Evolutionary conservation across 2,329 filamentous ascomycete species (phyloP), one percentile per base, ranked within the genome.

Genomic region (Pseudogymnoascus sp.): DNA sequence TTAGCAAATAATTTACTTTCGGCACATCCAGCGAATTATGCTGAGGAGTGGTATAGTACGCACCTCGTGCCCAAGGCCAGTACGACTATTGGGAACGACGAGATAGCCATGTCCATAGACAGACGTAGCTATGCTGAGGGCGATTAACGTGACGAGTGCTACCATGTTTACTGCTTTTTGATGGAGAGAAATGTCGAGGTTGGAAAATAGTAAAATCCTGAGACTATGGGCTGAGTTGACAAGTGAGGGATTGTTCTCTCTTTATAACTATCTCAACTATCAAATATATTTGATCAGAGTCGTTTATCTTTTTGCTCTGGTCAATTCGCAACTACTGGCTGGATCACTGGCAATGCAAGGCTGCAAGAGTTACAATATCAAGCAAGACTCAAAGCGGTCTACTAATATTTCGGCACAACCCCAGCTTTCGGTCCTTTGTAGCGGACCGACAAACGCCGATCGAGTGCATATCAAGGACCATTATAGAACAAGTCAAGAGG

Each of bases 91-190:
- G 0, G 79, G 78, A 1, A 71, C 73, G 3, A 71, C 75, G 39
- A 80, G 60, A 63, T 81, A 81, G 5, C 79, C 79, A 67, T 81
- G 79, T 5, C 75, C 78, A 52, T 71, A 65, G 52, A 70, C 68
- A 45, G 65, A 55, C 9, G 48, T 33, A 33, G 27, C 48, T 5
- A 55, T 27, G 29, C 48, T 55, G n/a, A 55, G 27, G 29, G 48
- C 48, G 10, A n/a, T 55, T 18, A 55, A 55, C n/a, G 48, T 18
- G 48, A 55, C 33, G 48, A 55, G n/a, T 33, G 48, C n/a, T 15
- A 21, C 29, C 48, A 55, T 55, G 33, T 52, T 52, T 52, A 27
- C 45, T 18, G n/a, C 4, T 52, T 31, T 52, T 52, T n/a, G 27
- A 10, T 31, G n/a, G 13, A 52, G 5, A 9, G 13, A 15, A 4